phyloP scores from a whole-genome alignment of 768 basidiomycete genomes.

The Leccinum pellstonianum region DNA sequence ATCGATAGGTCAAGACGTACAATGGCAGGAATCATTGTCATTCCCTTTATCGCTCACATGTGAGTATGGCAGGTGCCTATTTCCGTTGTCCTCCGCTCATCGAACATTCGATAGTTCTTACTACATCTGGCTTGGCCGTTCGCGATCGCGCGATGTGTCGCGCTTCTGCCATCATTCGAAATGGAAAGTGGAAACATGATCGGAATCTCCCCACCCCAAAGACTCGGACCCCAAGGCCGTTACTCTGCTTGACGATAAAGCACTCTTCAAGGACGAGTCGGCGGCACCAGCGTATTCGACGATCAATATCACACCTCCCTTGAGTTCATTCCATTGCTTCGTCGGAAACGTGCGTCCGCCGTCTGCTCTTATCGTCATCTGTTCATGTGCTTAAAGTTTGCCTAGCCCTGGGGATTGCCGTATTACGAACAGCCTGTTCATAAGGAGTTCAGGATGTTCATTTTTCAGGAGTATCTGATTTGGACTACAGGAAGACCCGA shows the following conservation, averaged over 20 bases:
- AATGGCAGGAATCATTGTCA: slow-evolving; percentile 61
- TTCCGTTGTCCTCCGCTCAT: background rate
- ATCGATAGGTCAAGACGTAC: slow-evolving; percentile 47
- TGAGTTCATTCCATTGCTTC: slow-evolving; percentile 66
- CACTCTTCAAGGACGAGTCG: slow-evolving; percentile 22
- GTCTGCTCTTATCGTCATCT: background rate
- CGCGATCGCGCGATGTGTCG: slow-evolving; percentile 58
- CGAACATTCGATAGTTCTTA: slow-evolving; percentile 44
- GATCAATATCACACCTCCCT: slow-evolving; percentile 51
- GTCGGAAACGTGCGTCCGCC: slow-evolving; percentile 39
- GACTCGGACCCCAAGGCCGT: slow-evolving; percentile 34
- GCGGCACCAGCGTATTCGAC: slow-evolving; percentile 28
- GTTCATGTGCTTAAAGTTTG: background rate
- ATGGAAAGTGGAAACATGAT: slow-evolving; percentile 59
- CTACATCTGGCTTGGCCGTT: slow-evolving; percentile 55
- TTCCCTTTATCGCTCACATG: slow-evolving; percentile 68
- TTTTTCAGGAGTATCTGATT: background rate
- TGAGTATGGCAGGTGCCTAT: slow-evolving; percentile 26
- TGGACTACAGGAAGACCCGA: slow-evolving; percentile 68
- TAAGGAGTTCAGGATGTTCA: slow-evolving; percentile 58
- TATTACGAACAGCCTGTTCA: slow-evolving; percentile 70
- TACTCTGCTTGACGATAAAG: slow-evolving; percentile 43
- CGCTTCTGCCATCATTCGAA: slow-evolving; percentile 57
- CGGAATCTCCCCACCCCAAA: slow-evolving; percentile 44
- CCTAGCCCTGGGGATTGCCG: slow-evolving; percentile 62